Evolutionary conservation across 2,329 filamentous ascomycete genomes (phyloP), one percentile per base, ranked within the genome.

Genomic region (Paradendryphiella salina): DNA sequence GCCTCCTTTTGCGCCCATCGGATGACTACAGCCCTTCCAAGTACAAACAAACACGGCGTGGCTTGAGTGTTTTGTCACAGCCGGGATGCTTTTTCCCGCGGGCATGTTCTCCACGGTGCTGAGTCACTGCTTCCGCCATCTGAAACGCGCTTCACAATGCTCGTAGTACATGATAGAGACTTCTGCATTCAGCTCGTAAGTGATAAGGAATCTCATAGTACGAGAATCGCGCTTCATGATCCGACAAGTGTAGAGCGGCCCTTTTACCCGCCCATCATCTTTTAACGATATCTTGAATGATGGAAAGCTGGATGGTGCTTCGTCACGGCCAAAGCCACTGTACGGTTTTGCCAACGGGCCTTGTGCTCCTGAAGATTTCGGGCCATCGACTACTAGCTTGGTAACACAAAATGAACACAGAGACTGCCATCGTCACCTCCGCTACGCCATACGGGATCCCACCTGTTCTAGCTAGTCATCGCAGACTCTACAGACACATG

Each of bases 391-490:
- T 44, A 54, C 43, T 49, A 45, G 28, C 29, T 40, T 38, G 38
- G 68, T 70, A 51, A 26, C 57, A 71, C 69, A 66, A 20, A 49
- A 28, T 53, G 48, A 57, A 56, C 52, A 64, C 56, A 48, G 63
- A 65, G 63, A 56, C 57, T 61, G 64, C 54, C 46, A 56, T 66
- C 50, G 68, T 71, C 68, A 67, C 67, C 69, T 69, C 46, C 56
- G 59, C 65, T 70, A 66, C 65, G 55, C 69, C 64, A 54, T 55
- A 68, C 64, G 34, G 44, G 55, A 58, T 45, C 49, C 49, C 50
- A 36, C 57, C 60, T 63, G 64, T 66, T 58, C 66, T 61, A 54
- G 52, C 53, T 55, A 40, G 38, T 21, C 29, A 33, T 33, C 23
- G 39, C 41, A 37, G 39, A 36, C 13, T 37, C 33, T 39, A 35